Evolutionary conservation across 2,329 filamentous ascomycete genomes (phyloP).

Genomic region (Pochonia chlamydosporia): DNA sequence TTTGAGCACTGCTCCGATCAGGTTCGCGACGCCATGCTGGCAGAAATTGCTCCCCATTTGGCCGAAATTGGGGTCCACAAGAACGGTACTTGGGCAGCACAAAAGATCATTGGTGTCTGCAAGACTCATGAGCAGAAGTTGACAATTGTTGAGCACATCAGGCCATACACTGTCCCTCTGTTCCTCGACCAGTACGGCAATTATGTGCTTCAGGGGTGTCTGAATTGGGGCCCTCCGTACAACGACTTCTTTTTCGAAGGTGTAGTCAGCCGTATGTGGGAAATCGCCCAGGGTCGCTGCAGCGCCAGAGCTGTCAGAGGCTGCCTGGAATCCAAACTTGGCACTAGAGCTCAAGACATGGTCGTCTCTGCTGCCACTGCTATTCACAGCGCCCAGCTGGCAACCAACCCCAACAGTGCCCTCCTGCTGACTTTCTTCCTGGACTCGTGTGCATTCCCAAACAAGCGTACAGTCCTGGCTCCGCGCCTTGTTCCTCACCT

Average conservation of each 20-base stretch:
- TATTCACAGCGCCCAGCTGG: conserved; percentile 92
- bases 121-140: conserved; percentile 78
- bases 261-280: conserved; percentile 92
- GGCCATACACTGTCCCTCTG: conserved; percentile 80
- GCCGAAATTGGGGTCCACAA: conserved; percentile 98
- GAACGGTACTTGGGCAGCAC: conserved; percentile 98
- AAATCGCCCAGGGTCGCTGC: conserved; percentile 86
- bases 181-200: conserved; percentile 99
- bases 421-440: conserved; percentile 95
- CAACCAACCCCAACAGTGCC: conserved; percentile 93
- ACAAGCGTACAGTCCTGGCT: conserved; percentile 83
- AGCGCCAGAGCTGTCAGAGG: conserved; percentile 94
- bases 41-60: conserved; percentile 81
- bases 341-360: conserved; percentile 90
- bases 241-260: conserved; percentile 98
- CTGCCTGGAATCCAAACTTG: conserved; percentile 91
- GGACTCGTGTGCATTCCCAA: conserved; percentile 94
- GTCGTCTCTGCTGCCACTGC: conserved; percentile 92
- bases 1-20: conserved; percentile 94
- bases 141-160: conserved; percentile 77
- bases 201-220: conserved; percentile 93
- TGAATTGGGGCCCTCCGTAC: conserved; percentile 82
- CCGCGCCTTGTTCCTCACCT: conserved; percentile 88
- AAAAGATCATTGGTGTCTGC: conserved; percentile 98
- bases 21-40: conserved; percentile 86